A percentile compares a stretch with the other conserved stretches of the same genome.
phyloP scores from a whole-genome alignment of 1,284 basidiomycete genomes.

The Trichosporon coremiiforme region DNA sequence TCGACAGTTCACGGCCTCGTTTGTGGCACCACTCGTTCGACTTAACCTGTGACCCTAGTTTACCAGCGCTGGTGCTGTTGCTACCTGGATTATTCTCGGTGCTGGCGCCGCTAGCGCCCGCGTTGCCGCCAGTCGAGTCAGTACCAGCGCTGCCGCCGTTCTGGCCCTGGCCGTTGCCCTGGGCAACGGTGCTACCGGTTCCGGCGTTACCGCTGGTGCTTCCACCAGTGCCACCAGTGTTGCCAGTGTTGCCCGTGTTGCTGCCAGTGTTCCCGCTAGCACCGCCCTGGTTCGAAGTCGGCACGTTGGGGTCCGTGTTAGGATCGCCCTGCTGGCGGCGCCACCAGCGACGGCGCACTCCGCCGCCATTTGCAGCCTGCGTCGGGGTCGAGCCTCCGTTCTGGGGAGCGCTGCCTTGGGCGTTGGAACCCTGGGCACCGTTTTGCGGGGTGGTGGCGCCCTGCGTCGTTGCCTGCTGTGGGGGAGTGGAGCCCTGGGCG shows the following conservation, averaged over 20 bases:
- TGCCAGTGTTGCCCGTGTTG: background rate
- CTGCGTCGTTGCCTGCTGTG: too few relatives aligned
- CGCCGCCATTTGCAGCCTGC: background rate
- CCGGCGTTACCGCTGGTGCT: background rate
- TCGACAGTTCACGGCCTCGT: too few relatives aligned
- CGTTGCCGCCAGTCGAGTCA: too few relatives aligned
- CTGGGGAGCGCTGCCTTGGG: background rate
- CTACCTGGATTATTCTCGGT: background rate
- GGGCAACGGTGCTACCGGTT: background rate
- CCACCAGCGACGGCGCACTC: background rate
- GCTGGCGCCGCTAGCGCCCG: background rate
- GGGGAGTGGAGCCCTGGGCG: background rate
- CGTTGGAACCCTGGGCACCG: too few relatives aligned
- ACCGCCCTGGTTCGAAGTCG: background rate
- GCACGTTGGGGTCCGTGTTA: background rate
- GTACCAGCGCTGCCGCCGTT: background rate
- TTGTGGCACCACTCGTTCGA: too few relatives aligned
- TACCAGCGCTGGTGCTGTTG: background rate
- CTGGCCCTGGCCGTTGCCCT: background rate
- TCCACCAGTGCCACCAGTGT: background rate
- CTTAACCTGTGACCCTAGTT: too few relatives aligned
- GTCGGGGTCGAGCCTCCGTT: too few relatives aligned
- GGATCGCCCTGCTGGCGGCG: background rate
- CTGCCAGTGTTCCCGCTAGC: background rate
- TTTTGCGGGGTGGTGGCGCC: too few relatives aligned